Percentiles rank a stretch among this genome's conserved stretches.
Conservation (phyloP, 2,329 filamentous ascomycete species). For the Aspergillus sp. region DNA sequence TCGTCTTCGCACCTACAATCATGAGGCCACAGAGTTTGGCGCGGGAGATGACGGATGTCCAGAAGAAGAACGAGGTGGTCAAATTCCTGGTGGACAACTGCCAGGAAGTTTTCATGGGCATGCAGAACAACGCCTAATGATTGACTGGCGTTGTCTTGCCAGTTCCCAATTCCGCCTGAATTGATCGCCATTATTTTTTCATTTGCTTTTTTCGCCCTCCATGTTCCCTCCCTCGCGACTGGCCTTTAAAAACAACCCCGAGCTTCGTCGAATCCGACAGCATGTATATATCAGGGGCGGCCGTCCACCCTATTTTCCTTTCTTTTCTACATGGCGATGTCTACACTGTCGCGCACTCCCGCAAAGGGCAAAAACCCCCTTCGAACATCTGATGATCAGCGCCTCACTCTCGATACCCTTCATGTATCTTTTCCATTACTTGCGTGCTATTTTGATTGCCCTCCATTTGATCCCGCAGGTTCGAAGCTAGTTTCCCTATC, state of each 20-base stretch:
- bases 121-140: conserved; percentile 27
- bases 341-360: not conserved
- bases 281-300: conserved; percentile 26
- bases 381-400: conserved; percentile 27
- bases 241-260: conserved; percentile 12
- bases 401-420: conserved; percentile 34
- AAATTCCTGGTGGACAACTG: conserved; percentile 93
- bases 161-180: not conserved
- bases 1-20: conserved; percentile 96
- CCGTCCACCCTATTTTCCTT: not conserved
- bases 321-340: not conserved
- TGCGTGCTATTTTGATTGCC: conserved; percentile 16
- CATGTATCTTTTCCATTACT: conserved; percentile 18
- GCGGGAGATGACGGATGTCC: conserved; percentile 94
- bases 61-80: conserved; percentile 85
- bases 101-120: conserved; percentile 68
- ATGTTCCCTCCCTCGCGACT: not conserved
- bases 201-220: not conserved
- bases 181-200: not conserved
- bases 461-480: conserved; percentile 29
- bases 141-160: not conserved
- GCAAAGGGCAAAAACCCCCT: not conserved
- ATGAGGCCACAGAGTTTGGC: conserved; percentile 89
- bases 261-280: conserved; percentile 12
- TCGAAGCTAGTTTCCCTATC: conserved; percentile 31